Percentiles rank a stretch among this genome's conserved stretches.
phyloP scores from a whole-genome alignment of 2,329 filamentous ascomycete species.

The Fusarium stilboides region DNA sequence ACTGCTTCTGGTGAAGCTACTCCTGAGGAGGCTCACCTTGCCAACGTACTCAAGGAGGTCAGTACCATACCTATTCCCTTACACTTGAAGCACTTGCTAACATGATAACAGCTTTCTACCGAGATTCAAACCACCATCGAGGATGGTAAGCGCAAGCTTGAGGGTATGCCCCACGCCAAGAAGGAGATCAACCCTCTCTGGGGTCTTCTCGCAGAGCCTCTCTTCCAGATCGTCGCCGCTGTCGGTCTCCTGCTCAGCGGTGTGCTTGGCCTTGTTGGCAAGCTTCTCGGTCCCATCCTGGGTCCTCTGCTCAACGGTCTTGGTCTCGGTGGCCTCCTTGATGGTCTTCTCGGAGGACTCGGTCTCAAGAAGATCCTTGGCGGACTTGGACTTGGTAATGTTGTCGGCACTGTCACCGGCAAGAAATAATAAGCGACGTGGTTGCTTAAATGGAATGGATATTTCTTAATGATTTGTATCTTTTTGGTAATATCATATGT shows the following conservation, averaged over 20 bases:
- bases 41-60: slow-evolving; percentile 85
- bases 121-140: slow-evolving; percentile 88
- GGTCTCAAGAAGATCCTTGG: slow-evolving; percentile 83
- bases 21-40: slow-evolving; percentile 87
- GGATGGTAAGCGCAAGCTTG: slow-evolving; percentile 88
- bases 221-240: slow-evolving; percentile 93
- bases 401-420: slow-evolving; percentile 61
- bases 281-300: slow-evolving; percentile 66
- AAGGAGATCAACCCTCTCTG: slow-evolving; percentile 94
- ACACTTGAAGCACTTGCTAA: slow-evolving; percentile 20
- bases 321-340: slow-evolving; percentile 85
- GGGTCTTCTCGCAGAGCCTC: slow-evolving; percentile 84
- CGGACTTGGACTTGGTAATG: slow-evolving; percentile 75
- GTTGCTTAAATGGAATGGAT: slow-evolving; percentile 16
- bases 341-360: slow-evolving; percentile 82
- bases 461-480: slow-evolving; percentile 23
- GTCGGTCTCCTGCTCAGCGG: slow-evolving; percentile 87
- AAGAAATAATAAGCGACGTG: slow-evolving; percentile 46
- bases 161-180: slow-evolving; percentile 94
- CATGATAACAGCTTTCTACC: slow-evolving; percentile 73
- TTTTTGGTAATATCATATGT: slow-evolving; percentile 14
- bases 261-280: slow-evolving; percentile 87
- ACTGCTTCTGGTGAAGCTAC: slow-evolving; percentile 74
- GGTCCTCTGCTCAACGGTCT: slow-evolving; percentile 74
- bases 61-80: slow-evolving; percentile 32